Base-by-base conservation (phyloP, 768 basidiomycete genomes). In the Leccinum barrowsii region DNA sequence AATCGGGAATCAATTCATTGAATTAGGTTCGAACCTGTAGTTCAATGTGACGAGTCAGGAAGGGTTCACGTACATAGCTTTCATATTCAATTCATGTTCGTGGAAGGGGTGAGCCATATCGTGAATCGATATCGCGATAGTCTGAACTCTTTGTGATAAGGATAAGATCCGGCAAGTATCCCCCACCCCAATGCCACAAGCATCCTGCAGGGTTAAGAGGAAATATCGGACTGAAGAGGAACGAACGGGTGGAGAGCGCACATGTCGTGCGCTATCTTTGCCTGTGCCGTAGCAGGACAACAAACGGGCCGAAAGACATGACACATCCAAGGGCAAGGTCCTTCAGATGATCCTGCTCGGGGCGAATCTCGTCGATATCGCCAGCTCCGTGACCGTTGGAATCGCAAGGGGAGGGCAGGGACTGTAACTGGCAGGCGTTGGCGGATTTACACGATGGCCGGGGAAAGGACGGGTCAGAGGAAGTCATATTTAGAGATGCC, bases 211-310 rank as follows among this genome's bases (percentile, higher is more conserved):
- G 42, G 55, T n/a, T 5, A 50, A 13, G 46, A 50, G 24, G 30
- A 55, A 22, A 28, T 24, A 24, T 15, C 11, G 10, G 11, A 22
- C 21, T 10, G 28, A 6, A 7, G 17, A 13, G 11, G 5, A 26
- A 57, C 4, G 2, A 35, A 21, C 8, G 26, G 19, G 5, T 32
- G 13, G 30, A 17, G 5, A 7, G 59, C 78, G 57, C 64, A 85
- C 84, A 86, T 86, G 65, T 87, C 85, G 58, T 88, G 87, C 7
- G 86, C 87, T 86, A 89, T 88, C 70, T 90, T 87, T 2, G 81
- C 83, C 56, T 82, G 74, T 0, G 87, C 37, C 17, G 37, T 40
- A 17, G 40, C 88, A 2, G 82, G 84, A 54, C 78, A 76, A 72
- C 88, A 91, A 44, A 90, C 88, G 46, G 68, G 66, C 40, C 0